These are phyloP conservation scores for Bolboschoenoplectus hybrid DNA, from an alignment of 202 grass and related monocot species.

Conservation along the genomic window DNA sequence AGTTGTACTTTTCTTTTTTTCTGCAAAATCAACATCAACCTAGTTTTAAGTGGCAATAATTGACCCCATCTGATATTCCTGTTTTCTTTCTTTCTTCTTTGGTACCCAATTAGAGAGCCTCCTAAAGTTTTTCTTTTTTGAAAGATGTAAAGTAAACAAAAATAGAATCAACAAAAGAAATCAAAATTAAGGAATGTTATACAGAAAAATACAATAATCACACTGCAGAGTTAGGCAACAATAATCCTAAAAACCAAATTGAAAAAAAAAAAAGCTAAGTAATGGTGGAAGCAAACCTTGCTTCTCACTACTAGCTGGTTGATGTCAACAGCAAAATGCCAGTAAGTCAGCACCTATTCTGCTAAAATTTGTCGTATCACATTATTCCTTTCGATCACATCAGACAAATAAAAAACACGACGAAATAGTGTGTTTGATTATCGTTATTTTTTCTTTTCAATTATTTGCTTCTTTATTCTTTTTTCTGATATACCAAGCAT, in stretches of 20 bases:
- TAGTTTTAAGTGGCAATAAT: constrained; percentile 12
- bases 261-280: background rate
- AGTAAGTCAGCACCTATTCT: background rate
- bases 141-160: background rate
- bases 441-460: background rate
- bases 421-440: background rate
- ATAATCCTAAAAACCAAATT: background rate
- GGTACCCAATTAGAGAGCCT: background rate
- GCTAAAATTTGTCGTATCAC: no score
- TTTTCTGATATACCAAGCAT: background rate
- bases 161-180: background rate
- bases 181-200: background rate
- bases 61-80: background rate
- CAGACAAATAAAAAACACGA: background rate
- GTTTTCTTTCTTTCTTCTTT: background rate
- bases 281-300: background rate
- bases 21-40: background rate
- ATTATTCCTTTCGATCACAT: background rate
- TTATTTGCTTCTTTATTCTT: background rate
- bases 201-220: background rate
- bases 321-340: background rate
- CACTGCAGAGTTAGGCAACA: background rate
- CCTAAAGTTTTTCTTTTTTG: background rate
- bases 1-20: background rate
- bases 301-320: background rate